phyloP scores from a whole-genome alignment of 805 yeast genomes.

The Ogataea haglerorum region DNA sequence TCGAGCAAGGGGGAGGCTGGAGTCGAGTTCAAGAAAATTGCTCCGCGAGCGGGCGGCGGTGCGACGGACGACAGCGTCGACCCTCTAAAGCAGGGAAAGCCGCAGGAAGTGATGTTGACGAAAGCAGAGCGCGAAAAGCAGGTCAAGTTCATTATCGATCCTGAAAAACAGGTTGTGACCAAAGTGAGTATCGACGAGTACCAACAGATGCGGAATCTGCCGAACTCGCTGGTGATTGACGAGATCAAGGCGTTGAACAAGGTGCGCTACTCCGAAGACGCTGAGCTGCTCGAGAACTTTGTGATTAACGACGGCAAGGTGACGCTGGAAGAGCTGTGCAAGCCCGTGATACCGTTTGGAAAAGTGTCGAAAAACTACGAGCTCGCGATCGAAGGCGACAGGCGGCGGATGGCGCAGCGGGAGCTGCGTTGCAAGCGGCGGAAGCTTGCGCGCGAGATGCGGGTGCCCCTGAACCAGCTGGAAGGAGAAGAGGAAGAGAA shows the following conservation, averaged over 20 bases:
- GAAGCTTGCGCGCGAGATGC: conserved; percentile 38
- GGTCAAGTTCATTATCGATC: conserved; percentile 18
- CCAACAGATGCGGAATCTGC: conserved; percentile 6
- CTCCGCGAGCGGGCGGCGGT: background rate
- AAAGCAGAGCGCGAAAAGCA: conserved; percentile 22
- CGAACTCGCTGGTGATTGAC: conserved; percentile 16
- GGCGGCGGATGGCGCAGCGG: conserved; percentile 31
- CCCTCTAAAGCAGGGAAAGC: conserved; percentile 3
- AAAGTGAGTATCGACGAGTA: conserved; percentile 26
- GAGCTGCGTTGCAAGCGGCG: conserved; percentile 40
- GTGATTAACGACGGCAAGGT: conserved; percentile 50
- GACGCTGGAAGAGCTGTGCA: conserved; percentile 69
- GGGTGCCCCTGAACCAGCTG: conserved; percentile 33
- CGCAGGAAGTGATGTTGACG: conserved; percentile 9
- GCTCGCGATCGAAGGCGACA: conserved; percentile 52
- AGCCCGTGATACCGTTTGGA: conserved; percentile 65
- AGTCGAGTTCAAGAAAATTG: conserved; percentile 7
- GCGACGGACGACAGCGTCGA: conserved; percentile 3
- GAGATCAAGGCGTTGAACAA: conserved; percentile 29
- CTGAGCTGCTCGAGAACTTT: conserved; percentile 39
- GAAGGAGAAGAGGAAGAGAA: conserved; percentile 22
- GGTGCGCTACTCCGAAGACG: conserved; percentile 35
- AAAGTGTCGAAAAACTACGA: conserved; percentile 54
- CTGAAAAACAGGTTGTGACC: conserved; percentile 11
- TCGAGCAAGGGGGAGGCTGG: background rate